Conservation (phyloP, 2,329 filamentous ascomycete species). For the Orbilia oligospora region DNA sequence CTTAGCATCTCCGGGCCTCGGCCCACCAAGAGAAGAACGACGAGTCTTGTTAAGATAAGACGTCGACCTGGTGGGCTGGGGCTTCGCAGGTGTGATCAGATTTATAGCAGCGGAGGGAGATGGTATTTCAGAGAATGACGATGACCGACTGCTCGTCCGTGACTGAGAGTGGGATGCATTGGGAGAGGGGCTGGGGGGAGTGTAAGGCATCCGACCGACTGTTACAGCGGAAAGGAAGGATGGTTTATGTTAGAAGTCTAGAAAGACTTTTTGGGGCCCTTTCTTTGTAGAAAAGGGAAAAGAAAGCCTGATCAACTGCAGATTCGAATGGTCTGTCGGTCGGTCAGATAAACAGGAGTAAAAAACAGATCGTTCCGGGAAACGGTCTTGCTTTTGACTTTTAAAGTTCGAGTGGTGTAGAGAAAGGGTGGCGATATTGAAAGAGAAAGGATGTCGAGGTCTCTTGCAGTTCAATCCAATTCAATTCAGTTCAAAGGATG, state of each 20-base stretch:
- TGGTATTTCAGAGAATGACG: constrained; percentile 65
- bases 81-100: constrained; percentile 63
- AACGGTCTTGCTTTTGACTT: constrained; percentile 31
- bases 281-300: constrained; percentile 16
- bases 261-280: constrained; percentile 21
- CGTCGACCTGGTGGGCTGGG: constrained; percentile 73
- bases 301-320: constrained; percentile 18
- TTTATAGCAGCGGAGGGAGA: constrained; percentile 60
- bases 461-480: not conserved
- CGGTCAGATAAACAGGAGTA: constrained; percentile 15
- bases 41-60: constrained; percentile 77
- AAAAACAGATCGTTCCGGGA: constrained; percentile 39
- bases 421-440: constrained; percentile 12
- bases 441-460: not conserved
- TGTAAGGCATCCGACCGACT: constrained; percentile 80
- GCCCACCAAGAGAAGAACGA: constrained; percentile 69
- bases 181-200: constrained; percentile 74
- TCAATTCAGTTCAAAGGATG: constrained; percentile 12
- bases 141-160: constrained; percentile 68
- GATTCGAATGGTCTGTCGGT: constrained; percentile 2
- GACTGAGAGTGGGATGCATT: constrained; percentile 62
- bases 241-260: not conserved
- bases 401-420: constrained; percentile 23
- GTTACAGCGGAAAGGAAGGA: constrained; percentile 25
- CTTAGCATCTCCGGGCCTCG: constrained; percentile 47